Conservation (phyloP, 257 asterid species). For the Echium plantagineum region DNA sequence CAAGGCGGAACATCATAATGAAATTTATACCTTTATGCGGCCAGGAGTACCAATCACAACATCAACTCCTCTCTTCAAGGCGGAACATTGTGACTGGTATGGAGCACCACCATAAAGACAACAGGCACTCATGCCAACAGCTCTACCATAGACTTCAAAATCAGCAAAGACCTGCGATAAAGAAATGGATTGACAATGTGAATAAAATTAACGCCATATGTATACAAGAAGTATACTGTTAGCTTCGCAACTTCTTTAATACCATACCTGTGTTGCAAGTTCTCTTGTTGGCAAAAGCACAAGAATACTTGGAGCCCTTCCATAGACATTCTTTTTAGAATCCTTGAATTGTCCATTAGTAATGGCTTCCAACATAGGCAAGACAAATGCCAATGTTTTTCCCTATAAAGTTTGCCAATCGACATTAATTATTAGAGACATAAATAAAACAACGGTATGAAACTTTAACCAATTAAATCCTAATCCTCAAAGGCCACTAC, state of each 20-base stretch:
- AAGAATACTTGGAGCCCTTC: slow-evolving; percentile 78
- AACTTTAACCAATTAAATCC: neutral
- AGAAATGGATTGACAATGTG: neutral
- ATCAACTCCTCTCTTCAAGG: slow-evolving; percentile 77
- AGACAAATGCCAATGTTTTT: slow-evolving; percentile 87
- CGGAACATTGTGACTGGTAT: slow-evolving; percentile 40
- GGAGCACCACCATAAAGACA: slow-evolving; percentile 88
- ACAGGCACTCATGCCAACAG: slow-evolving; percentile 64
- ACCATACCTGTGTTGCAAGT: slow-evolving; percentile 72
- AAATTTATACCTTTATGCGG: slow-evolving; percentile 59
- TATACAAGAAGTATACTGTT: neutral
- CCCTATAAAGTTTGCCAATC: slow-evolving; percentile 29
- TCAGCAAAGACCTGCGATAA: slow-evolving; percentile 52
- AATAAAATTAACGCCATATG: neutral
- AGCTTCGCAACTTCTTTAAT: neutral
- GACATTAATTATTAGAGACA: too few relatives aligned
- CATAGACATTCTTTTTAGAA: slow-evolving; percentile 58
- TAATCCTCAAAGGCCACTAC: too few relatives aligned
- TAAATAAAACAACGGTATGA: neutral
- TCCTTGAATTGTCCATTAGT: slow-evolving; percentile 57
- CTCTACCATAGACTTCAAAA: slow-evolving; percentile 65
- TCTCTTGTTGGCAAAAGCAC: slow-evolving; percentile 95
- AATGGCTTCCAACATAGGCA: slow-evolving; percentile 79
- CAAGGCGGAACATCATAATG: too few relatives aligned
- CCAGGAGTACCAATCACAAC: slow-evolving; percentile 89